Evolutionary conservation across 2,329 filamentous ascomycete species (phyloP), one percentile per base, ranked within the genome.

Genomic region (Mycosphaerella arachidis): DNA sequence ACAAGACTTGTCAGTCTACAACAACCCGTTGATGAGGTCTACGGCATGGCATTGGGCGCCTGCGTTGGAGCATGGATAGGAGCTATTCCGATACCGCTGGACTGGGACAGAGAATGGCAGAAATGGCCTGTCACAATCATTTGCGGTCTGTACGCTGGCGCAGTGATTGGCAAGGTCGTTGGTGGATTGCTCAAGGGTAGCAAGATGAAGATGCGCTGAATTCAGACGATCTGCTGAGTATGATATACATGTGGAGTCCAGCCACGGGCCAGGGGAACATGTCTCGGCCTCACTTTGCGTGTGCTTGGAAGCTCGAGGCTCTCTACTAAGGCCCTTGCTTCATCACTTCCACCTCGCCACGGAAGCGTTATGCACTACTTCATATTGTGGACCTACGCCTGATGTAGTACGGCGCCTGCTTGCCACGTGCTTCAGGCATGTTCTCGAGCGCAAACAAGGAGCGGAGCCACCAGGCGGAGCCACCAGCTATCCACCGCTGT

Each of bases 31-130:
- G 94, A 97, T 74, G 89, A 92, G 72, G 85, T 90, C 0, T 94
- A 91, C 76, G 93, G 92, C 2, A 91, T 86, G 1, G 81, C 91
- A 9, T 75, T 92, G n/a, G 94, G 94, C 5, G 86, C 86, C 0
- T 78, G 88, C 29, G 69, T 93, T 1, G 94, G 94, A 6, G 91
- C 91, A 45, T 97, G 94, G 94, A 78, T 96, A 46, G 94, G 94
- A 3, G 94, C 94, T 7, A 86, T 97, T 56, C 94, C 95, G 0
- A 97, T 99, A 68, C 94, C 94, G 1, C 79, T 99, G 66, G 94
- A 99, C 74, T 97, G 93, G 93, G 94, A 99, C 74, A 86, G 94
- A n/a, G 92, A 96, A 68, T 99, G 94, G 94, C 94, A 99, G 83
- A 90, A 88, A 74, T 99, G 93, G 90, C 94, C 94, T 0, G 88